Evolutionary conservation across 257 asterid genomes (phyloP).

Genomic region (Solanum pimpinellifolium): DNA sequence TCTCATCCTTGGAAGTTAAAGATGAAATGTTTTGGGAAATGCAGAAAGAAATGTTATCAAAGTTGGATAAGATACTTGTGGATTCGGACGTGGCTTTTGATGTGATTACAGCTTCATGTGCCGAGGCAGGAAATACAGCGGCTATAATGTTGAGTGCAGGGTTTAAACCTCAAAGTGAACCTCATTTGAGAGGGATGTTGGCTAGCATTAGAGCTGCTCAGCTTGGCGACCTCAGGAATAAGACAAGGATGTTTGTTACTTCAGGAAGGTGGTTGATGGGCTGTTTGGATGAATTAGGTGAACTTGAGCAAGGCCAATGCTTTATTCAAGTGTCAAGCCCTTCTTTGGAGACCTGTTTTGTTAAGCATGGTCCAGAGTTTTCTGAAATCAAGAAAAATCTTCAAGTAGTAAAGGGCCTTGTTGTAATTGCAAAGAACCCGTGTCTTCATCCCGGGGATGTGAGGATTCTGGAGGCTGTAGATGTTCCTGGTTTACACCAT

Average conservation of each 20-base stretch:
- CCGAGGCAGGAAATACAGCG: slow-evolving; percentile 69
- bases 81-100: slow-evolving; percentile 73
- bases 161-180: slow-evolving; percentile 65
- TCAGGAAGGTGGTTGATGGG: slow-evolving; percentile 97
- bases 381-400: slow-evolving; percentile 30
- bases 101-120: slow-evolving; percentile 62
- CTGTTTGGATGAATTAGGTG: slow-evolving; percentile 71
- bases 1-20: slow-evolving; percentile 65
- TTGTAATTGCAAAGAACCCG: slow-evolving; percentile 82
- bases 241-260: slow-evolving; percentile 75
- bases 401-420: slow-evolving; percentile 57
- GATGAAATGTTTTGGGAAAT: slow-evolving; percentile 62
- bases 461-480: slow-evolving; percentile 80
- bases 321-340: slow-evolving; percentile 75
- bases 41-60: slow-evolving; percentile 68
- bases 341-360: slow-evolving; percentile 56
- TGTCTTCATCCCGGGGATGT: slow-evolving; percentile 98
- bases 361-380: slow-evolving; percentile 60
- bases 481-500: slow-evolving; percentile 56
- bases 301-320: slow-evolving; percentile 80
- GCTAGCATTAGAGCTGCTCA: slow-evolving; percentile 89
- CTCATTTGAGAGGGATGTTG: slow-evolving; percentile 85
- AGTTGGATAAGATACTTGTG: slow-evolving; percentile 53
- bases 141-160: slow-evolving; percentile 93
- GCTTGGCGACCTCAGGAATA: slow-evolving; percentile 76